Evolutionary conservation across 2,329 filamentous ascomycete genomes (phyloP).

Genomic region (Monosporascus sp.): DNA sequence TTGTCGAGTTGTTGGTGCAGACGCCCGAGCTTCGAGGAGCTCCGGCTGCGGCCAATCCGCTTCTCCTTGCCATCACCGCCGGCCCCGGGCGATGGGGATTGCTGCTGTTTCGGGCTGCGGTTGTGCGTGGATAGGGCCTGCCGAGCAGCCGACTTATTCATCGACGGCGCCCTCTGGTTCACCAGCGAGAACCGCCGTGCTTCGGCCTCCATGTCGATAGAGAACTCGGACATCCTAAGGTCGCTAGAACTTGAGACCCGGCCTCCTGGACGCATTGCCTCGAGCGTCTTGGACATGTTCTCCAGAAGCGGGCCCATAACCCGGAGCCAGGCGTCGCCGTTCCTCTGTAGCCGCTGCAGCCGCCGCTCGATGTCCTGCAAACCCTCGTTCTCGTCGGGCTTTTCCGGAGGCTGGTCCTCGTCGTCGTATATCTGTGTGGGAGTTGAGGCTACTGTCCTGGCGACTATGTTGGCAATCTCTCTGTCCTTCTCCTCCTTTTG

Average conservation of each 20-base stretch:
- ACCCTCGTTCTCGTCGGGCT: not conserved
- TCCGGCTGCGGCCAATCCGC: not conserved
- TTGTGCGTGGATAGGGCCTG: not conserved
- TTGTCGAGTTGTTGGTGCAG: not conserved
- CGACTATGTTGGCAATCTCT: conserved; percentile 13
- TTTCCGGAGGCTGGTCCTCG: not conserved
- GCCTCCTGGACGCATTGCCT: conserved; percentile 12
- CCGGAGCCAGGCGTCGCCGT: conserved; percentile 13
- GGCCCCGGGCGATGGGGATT: not conserved
- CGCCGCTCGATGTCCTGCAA: conserved; percentile 13
- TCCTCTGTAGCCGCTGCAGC: conserved; percentile 11
- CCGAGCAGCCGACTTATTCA: not conserved
- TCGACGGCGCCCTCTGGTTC: not conserved
- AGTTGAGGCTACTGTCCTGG: conserved; percentile 3
- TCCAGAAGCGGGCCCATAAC: conserved; percentile 11
- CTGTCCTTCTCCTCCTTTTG: conserved; percentile 13
- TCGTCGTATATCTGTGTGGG: not conserved
- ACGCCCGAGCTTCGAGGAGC: not conserved
- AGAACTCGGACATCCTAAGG: not conserved
- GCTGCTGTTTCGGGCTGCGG: not conserved
- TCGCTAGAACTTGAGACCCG: not conserved
- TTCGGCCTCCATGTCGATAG: not conserved
- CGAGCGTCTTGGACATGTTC: conserved; percentile 16
- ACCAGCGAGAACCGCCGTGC: not conserved
- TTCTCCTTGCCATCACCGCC: not conserved